Evolutionary conservation across 768 basidiomycete species (phyloP), one percentile per base, ranked within the genome.

Genomic region (Suillus brevipes): DNA sequence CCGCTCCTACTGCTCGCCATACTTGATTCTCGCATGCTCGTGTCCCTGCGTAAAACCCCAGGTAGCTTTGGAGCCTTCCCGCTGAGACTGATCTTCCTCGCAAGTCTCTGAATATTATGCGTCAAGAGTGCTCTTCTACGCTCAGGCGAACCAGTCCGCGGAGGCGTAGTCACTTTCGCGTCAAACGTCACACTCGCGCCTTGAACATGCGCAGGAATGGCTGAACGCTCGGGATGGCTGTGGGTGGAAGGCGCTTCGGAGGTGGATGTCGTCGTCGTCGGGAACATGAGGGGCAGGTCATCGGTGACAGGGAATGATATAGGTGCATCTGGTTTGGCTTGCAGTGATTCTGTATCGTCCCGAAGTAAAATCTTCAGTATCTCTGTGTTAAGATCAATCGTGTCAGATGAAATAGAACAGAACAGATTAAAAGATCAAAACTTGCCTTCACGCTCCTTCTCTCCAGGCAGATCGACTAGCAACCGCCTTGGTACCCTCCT

Each of bases 381-480:
- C 70, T 90, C 95, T 96, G 70, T 12, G 47, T 60, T 28, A 49
- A 49, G 8, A 25, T 12, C 9, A 55, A 55, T 49, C 12, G 43
- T 57, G 61, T 67, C 42, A 70, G 53, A 6, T 42, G 57, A 36
- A 23, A 60, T 55, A 23, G 59, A 45, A 18, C 53, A 53, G 53
- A 61, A 49, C 28, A 58, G 6, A 53, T 12, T 47, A 25, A 13
- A 28, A n/a, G 56, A 38, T 25, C 4, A 43, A 34, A 6, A 73
- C 84, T 65, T 65, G 93, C 95, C 93, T 83, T 89, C 85, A 43
- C 95, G 85, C 72, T 95, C 95, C 70, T 84, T 89, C 71, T 89
- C 87, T 5, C 92, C 93, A 0, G 95, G 95, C 58, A 98, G 81
- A 77, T 98, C 95, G 34, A 98, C 89, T 61, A 97, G 79, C 62